phyloP scores from a whole-genome alignment of 441 rosid genomes.

The Aleurites moluccanus region DNA sequence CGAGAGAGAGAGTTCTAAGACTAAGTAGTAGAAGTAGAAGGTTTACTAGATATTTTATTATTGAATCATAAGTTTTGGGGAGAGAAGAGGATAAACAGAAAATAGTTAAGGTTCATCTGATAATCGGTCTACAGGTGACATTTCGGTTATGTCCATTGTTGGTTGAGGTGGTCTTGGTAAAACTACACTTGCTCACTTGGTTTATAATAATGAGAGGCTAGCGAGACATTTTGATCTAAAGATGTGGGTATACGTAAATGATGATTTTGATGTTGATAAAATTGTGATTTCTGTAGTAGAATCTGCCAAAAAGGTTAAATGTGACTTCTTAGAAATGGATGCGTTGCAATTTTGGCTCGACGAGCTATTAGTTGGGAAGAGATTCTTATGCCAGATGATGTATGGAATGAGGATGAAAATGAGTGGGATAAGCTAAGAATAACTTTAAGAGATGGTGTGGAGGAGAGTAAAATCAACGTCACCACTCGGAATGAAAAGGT shows the following conservation, averaged over 20 bases:
- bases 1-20: slow-evolving; percentile 2
- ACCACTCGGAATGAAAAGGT: slow-evolving; percentile 7
- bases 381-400: slow-evolving; percentile 1
- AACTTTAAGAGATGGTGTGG: neutral
- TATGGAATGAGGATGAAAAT: slow-evolving; percentile 10
- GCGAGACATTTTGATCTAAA: slow-evolving; percentile 2
- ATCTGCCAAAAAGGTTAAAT: neutral
- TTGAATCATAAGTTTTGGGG: slow-evolving; percentile 8
- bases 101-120: neutral
- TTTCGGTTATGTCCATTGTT: neutral
- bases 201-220: slow-evolving; percentile 14
- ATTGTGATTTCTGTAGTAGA: neutral
- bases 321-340: neutral
- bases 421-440: slow-evolving; percentile 10
- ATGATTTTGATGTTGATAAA: slow-evolving; percentile 8
- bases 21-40: neutral
- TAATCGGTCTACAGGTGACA: neutral
- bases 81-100: slow-evolving; percentile 8
- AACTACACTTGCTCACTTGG: slow-evolving; percentile 6
- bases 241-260: slow-evolving; percentile 2
- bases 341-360: neutral
- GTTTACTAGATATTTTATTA: neutral
- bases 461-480: slow-evolving; percentile 7
- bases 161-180: slow-evolving; percentile 14
- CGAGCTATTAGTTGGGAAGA: neutral